Conservation (phyloP, 768 basidiomycete species). For the Rhodotorula kratochvilovae region DNA sequence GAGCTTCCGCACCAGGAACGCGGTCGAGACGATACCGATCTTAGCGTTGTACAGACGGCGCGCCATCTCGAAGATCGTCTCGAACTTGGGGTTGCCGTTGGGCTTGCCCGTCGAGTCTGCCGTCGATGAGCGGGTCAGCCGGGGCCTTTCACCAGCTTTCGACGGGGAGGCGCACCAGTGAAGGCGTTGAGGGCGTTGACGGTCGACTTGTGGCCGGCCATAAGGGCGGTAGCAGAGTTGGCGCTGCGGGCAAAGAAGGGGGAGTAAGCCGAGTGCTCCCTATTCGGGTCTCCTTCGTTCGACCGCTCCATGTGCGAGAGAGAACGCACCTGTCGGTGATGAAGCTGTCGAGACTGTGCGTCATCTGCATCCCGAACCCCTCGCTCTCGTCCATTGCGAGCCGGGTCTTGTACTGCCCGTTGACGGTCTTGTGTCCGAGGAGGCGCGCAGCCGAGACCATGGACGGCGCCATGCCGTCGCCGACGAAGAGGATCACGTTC, state of each 20-base stretch:
- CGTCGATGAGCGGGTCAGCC: not conserved
- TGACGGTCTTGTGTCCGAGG: constrained; percentile 50
- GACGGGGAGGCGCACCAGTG: not conserved
- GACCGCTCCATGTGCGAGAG: not conserved
- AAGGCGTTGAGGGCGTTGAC: constrained; percentile 44
- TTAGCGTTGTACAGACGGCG: constrained; percentile 45
- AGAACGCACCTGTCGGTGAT: constrained; percentile 31
- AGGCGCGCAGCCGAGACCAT: constrained; percentile 49
- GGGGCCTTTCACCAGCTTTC: not conserved
- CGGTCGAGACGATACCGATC: constrained; percentile 49
- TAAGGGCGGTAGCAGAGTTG: constrained; percentile 50
- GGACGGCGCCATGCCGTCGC: constrained; percentile 44
- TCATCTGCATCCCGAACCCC: constrained; percentile 47
- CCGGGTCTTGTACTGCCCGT: constrained; percentile 47
- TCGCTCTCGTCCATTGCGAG: constrained; percentile 43
- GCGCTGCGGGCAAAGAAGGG: constrained; percentile 45
- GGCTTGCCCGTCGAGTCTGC: constrained; percentile 45
- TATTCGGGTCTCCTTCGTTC: too few relatives aligned
- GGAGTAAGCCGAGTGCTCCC: too few relatives aligned
- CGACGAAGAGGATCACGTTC: constrained; percentile 48
- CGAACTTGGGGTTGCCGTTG: constrained; percentile 47
- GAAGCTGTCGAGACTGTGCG: constrained; percentile 7
- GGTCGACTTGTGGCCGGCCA: constrained; percentile 47
- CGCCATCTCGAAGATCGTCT: constrained; percentile 48
- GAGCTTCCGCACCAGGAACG: constrained; percentile 46